Evolutionary conservation across 1,139 yeast species (phyloP), one percentile per base, ranked within the genome.

Genomic region (Blastobotrys persicus): DNA sequence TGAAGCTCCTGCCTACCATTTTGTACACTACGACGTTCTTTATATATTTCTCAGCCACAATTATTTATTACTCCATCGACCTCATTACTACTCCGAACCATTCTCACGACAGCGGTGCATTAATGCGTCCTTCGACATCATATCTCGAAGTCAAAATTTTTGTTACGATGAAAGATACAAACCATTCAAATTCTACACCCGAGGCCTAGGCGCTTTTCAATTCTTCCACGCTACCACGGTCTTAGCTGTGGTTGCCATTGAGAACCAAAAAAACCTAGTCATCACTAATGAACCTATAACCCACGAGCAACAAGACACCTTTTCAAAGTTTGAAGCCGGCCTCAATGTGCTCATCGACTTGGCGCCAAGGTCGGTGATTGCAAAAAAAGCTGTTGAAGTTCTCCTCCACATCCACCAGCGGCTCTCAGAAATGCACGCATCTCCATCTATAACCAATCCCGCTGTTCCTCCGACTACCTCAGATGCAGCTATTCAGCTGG

Each of bases 61-160:
- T 18, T 37, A 37, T 37, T 37, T 37, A 37, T 37, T 37, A 37
- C 41, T 37, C 12, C 41, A 37, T 37, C 41, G 41, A 7, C 41
- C 41, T 9, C 41, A 37, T 18, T 37, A 37, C 28, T 37, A 37
- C 14, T 4, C 41, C 28, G 28, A 37, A 16, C 41, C 41, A 6
- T 37, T 37, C 19, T 37, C 41, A 17, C 41, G 41, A 9, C 41
- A 37, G 28, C 41, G 41, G 13, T 37, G 41, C 28, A 37, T 37
- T 28, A 37, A 37, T 18, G 41, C 41, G 3, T 18, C 41, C 3
- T 37, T 17, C n/a, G 41, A 37, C 11, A 18, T 37, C 13, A 37
- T 37, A 3, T 37, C 41, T 3, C 14, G 41, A 13, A 17, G 17
- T 19, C 41, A 37, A 19, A 37, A 37, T 12, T 37, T 37, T 18